A percentile compares a stretch with the other conserved stretches of the same genome.
Conservation (phyloP, 2,329 filamentous ascomycete genomes). For the Drechslera avenae region DNA sequence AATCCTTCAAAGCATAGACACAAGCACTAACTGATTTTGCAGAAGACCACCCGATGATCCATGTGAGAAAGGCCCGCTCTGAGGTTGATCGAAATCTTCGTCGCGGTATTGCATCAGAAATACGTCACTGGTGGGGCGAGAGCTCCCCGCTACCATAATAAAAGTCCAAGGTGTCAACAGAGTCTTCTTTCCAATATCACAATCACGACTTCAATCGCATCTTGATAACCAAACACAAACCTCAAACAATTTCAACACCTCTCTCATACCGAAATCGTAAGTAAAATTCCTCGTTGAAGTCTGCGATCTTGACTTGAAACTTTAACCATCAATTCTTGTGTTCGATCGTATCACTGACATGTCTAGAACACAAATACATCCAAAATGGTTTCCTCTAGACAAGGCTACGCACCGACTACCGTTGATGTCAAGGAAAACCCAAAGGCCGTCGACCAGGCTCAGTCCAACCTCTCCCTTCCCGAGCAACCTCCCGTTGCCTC, state of each 20-base stretch:
- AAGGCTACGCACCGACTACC: slow-evolving; percentile 29
- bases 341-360: neutral
- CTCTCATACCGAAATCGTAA: slow-evolving; percentile 15
- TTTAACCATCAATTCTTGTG: neutral
- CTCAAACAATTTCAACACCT: neutral
- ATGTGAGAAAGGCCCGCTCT: slow-evolving; percentile 9
- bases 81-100: slow-evolving; percentile 11
- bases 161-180: slow-evolving; percentile 12
- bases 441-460: slow-evolving; percentile 68
- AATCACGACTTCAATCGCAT: slow-evolving; percentile 7
- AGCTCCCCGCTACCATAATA: slow-evolving; percentile 13
- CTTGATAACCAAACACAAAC: neutral
- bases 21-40: slow-evolving; percentile 11
- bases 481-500: slow-evolving; percentile 77
- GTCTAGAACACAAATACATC: slow-evolving; percentile 8
- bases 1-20: slow-evolving; percentile 8
- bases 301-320: neutral
- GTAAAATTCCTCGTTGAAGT: slow-evolving; percentile 1
- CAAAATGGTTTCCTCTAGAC: slow-evolving; percentile 34
- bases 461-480: slow-evolving; percentile 77
- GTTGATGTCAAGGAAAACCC: slow-evolving; percentile 36
- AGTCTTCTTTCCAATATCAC: slow-evolving; percentile 5
- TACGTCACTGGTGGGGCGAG: slow-evolving; percentile 26
- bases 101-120: slow-evolving; percentile 15
- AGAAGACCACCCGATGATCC: slow-evolving; percentile 11